These are phyloP conservation scores for Penicillium samsonianum DNA, from an alignment of 495 filamentous ascomycete species.

Conservation along the genomic window DNA sequence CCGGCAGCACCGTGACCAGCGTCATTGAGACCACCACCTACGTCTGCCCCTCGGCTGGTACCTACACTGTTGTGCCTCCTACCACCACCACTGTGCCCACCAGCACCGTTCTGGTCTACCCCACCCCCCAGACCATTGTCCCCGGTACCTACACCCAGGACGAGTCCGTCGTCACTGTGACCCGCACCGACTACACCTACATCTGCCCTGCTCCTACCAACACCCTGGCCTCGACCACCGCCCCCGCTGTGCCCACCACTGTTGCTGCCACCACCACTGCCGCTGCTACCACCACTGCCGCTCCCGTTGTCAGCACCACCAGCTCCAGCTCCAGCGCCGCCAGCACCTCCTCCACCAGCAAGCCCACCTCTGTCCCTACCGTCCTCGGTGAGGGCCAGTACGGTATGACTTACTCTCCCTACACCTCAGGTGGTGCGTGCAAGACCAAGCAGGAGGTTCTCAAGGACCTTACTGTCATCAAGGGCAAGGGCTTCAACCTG, in stretches of 20 bases:
- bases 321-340: conserved; percentile 19
- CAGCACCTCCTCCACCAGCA: conserved; percentile 18
- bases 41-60: conserved; percentile 75
- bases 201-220: conserved; percentile 68
- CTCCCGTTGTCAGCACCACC: conserved; percentile 23
- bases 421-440: conserved; percentile 62
- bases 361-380: neutral
- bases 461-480: conserved; percentile 68
- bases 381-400: conserved; percentile 56
- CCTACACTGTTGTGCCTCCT: conserved; percentile 73
- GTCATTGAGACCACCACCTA: conserved; percentile 72
- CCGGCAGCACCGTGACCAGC: conserved; percentile 64
- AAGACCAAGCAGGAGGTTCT: conserved; percentile 62
- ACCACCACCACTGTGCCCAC: conserved; percentile 59
- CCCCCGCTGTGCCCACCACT: conserved; percentile 23
- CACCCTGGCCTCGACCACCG: conserved; percentile 24
- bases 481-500: conserved; percentile 70
- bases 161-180: conserved; percentile 66
- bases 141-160: conserved; percentile 76
- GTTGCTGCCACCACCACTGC: conserved; percentile 27
- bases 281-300: conserved; percentile 22
- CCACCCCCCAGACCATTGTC: conserved; percentile 62
- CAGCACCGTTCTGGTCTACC: conserved; percentile 62
- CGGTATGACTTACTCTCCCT: conserved; percentile 94
- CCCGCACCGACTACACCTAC: conserved; percentile 65